phyloP scores from a whole-genome alignment of 208 protist genomes.

The Trichomonas tenax region DNA sequence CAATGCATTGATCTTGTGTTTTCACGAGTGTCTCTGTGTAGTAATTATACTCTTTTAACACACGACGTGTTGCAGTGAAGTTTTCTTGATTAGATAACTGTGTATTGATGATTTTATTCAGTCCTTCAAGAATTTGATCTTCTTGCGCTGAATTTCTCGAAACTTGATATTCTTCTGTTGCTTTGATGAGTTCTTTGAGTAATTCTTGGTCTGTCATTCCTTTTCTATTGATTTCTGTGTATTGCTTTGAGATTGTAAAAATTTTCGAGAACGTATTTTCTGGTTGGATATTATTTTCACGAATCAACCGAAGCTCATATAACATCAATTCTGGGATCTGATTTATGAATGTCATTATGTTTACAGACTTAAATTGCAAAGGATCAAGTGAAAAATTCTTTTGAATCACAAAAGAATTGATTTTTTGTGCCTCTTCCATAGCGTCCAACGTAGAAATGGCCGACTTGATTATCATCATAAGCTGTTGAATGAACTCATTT shows the following conservation, averaged over 20 bases:
- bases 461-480: not conserved
- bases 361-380: not conserved
- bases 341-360: not conserved
- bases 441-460: not conserved
- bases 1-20: no score
- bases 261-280: not conserved
- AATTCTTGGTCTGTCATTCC: not conserved
- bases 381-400: not conserved
- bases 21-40: no score
- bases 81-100: not conserved
- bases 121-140: not conserved
- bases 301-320: not conserved
- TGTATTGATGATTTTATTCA: not conserved
- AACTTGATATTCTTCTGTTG: not conserved
- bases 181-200: not conserved
- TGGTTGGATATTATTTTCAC: not conserved
- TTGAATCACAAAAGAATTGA: not conserved
- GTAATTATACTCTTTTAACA: not conserved
- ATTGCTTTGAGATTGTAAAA: not conserved
- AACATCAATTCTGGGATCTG: not conserved
- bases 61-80: no score
- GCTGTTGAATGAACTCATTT: not conserved
- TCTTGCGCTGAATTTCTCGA: not conserved
- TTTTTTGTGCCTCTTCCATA: not conserved
- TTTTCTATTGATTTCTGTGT: not conserved